These are phyloP conservation scores for Penicillium crustosum DNA, from an alignment of 2,329 filamentous ascomycete genomes.

Conservation along the genomic window DNA sequence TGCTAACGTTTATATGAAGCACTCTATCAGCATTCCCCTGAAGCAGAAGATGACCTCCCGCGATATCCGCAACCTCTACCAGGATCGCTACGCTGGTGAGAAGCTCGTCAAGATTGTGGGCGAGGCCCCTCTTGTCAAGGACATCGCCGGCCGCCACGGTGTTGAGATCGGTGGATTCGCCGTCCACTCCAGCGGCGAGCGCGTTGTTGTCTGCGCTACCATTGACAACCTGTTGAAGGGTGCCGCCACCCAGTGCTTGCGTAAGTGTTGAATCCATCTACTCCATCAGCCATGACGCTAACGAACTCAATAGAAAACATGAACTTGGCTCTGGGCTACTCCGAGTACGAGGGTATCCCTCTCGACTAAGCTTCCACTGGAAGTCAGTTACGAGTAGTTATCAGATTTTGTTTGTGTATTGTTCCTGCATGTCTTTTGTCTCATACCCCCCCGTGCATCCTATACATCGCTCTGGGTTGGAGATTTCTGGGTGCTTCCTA, in stretches of 20 bases:
- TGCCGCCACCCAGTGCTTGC: conserved; percentile 86
- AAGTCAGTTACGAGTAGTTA: conserved; percentile 10
- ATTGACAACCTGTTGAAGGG: conserved; percentile 95
- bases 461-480: conserved; percentile 29
- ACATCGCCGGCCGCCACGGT: conserved; percentile 79
- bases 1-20: conserved; percentile 45
- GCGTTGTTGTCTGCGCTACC: conserved; percentile 89
- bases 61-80: conserved; percentile 91
- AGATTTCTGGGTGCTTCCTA: conserved; percentile 17
- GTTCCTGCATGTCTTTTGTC: conserved; percentile 19
- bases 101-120: conserved; percentile 90
- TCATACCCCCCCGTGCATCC: conserved; percentile 34
- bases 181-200: conserved; percentile 84
- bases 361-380: conserved; percentile 43
- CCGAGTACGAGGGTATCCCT: conserved; percentile 85
- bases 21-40: conserved; percentile 87
- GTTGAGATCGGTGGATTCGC: conserved; percentile 94
- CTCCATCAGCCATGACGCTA: conserved; percentile 5
- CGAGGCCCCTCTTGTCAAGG: conserved; percentile 81
- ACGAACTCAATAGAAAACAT: conserved; percentile 68
- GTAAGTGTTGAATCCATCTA: conserved; percentile 54
- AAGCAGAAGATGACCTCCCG: conserved; percentile 83
- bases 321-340: conserved; percentile 86
- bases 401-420: conserved; percentile 8
- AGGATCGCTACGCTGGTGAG: conserved; percentile 93